Base-by-base conservation (phyloP, 2,329 filamentous ascomycete genomes). In the Scedosporium boydii region DNA sequence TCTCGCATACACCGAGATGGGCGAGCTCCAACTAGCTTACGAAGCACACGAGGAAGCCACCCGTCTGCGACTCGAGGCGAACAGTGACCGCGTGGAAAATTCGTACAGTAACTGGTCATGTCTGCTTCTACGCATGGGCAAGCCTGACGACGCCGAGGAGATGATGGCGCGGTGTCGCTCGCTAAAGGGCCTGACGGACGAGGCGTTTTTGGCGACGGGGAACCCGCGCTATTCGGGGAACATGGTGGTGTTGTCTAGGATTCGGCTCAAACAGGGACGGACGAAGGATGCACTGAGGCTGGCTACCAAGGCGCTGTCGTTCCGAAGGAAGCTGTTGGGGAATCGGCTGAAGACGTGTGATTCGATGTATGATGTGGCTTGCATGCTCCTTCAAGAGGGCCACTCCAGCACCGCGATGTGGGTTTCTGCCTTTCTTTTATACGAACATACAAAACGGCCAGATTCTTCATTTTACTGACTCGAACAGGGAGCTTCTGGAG, bases 81-180 rank as follows among this genome's bases (percentile, higher is more conserved):
- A 71, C 23, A 72, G 69, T 56, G 69, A 71, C 61, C 63, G 71
- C 27, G 71, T 75, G 56, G 72, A 71, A 6, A 75, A 76, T 65
- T 74, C 72, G 14, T 75, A 75, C 62, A 74, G 72, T 65, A 75
- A 74, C 63, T 69, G 75, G 70, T 68, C 72, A 0, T 73, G 73
- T 61, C 64, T 73, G 9, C 66, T 74, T 6, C 67, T 75, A 4
- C 66, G 70, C 21, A 72, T 73, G 72, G 68, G 68, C 4, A 66
- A 68, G 42, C 68, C 72, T 7, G 67, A 75, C 63, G 70, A 74
- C 53, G 71, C 74, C 6, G 70, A 76, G 63, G 67, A 66, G 63
- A 61, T 66, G 64, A n/a, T 65, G 57, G 68, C 67, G 53, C 66
- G 66, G 55, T 74, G 74, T 58, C 71, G 70, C 1, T 70, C 67